A percentile compares a stretch with the other conserved stretches of the same genome.
Evolutionary conservation across 1,139 yeast genomes (phyloP).

Genomic region (Suhomyces wounanorum): DNA sequence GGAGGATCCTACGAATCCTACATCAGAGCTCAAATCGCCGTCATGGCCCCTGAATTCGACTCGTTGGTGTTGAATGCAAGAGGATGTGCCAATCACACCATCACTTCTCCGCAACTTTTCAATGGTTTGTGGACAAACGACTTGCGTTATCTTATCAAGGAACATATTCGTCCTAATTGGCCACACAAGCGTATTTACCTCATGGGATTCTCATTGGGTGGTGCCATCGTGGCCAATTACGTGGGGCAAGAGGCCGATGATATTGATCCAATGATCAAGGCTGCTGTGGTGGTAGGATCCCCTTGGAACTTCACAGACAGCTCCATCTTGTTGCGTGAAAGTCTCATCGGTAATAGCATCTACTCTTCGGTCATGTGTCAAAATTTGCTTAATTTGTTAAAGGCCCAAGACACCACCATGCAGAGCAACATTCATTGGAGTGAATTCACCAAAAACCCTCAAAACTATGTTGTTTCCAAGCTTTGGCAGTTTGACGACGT

Average conservation of each 20-base stretch:
- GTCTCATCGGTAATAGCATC: slow-evolving; percentile 45
- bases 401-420: slow-evolving; percentile 43
- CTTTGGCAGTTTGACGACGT: slow-evolving; percentile 65
- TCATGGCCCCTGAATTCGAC: slow-evolving; percentile 45
- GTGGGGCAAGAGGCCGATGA: slow-evolving; percentile 66
- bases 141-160: slow-evolving; percentile 53
- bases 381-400: slow-evolving; percentile 46
- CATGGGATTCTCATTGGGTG: slow-evolving; percentile 67
- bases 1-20: slow-evolving; percentile 67
- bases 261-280: slow-evolving; percentile 40
- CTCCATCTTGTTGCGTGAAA: slow-evolving; percentile 42
- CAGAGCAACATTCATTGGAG: slow-evolving; percentile 28
- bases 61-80: slow-evolving; percentile 58
- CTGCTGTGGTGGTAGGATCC: slow-evolving; percentile 57
- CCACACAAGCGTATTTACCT: slow-evolving; percentile 54
- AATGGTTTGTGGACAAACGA: slow-evolving; percentile 67
- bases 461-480: slow-evolving; percentile 31
- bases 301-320: slow-evolving; percentile 82
- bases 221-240: slow-evolving; percentile 74
- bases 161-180: slow-evolving; percentile 45
- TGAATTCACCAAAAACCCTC: slow-evolving; percentile 36
- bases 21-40: slow-evolving; percentile 45
- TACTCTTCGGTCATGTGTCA: slow-evolving; percentile 58
- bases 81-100: slow-evolving; percentile 61
- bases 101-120: slow-evolving; percentile 60